A percentile compares a stretch with the other conserved stretches of the same genome.
Conservation (phyloP, 768 basidiomycete genomes). For the Podaxis sp. region DNA sequence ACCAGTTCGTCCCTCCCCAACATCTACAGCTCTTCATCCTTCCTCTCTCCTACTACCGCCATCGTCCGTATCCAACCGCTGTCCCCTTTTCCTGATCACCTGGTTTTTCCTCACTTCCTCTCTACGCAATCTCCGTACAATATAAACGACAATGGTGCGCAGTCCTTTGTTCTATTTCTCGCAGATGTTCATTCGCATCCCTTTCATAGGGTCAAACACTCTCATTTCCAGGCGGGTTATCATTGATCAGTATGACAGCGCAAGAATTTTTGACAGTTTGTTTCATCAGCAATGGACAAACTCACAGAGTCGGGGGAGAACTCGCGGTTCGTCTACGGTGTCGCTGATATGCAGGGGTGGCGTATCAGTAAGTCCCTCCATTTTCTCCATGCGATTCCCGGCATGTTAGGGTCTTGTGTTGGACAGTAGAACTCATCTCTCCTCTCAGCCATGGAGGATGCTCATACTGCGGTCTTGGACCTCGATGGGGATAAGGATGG, state of each 20-base stretch:
- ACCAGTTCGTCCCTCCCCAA: constrained; percentile 30
- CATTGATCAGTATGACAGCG: constrained; percentile 1
- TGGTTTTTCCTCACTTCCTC: neutral
- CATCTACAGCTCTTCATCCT: constrained; percentile 21
- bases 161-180: constrained; percentile 14
- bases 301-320: constrained; percentile 71
- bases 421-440: constrained; percentile 16
- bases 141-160: constrained; percentile 33
- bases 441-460: constrained; percentile 91
- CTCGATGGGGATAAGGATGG: constrained; percentile 52
- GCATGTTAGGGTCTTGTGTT: neutral
- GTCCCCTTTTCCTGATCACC: constrained; percentile 9
- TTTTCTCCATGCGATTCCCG: constrained; percentile 12
- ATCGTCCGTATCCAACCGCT: constrained; percentile 11
- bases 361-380: constrained; percentile 77
- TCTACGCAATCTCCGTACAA: neutral
- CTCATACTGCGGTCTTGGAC: constrained; percentile 76
- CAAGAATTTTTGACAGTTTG: constrained; percentile 17
- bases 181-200: constrained; percentile 19
- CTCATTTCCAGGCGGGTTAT: constrained; percentile 67
- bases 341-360: constrained; percentile 99
- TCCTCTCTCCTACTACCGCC: constrained; percentile 14
- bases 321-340: constrained; percentile 67
- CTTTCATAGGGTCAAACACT: constrained; percentile 78
- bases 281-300: constrained; percentile 72